Conservation (phyloP, 2,329 filamentous ascomycete species). For the Camillea tinctor region DNA sequence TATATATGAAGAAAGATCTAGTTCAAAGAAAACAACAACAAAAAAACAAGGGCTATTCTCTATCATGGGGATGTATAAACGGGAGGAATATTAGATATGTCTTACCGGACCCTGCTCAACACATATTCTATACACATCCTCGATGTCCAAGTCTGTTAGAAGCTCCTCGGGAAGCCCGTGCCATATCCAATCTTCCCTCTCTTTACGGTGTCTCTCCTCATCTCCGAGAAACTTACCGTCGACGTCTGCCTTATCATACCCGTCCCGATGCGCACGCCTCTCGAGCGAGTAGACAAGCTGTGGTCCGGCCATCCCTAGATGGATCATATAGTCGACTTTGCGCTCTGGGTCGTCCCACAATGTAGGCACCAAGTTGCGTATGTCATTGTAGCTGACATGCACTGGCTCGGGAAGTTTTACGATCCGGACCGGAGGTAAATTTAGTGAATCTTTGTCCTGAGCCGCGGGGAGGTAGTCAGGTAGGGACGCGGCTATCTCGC, state of each 20-base stretch:
- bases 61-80: background rate
- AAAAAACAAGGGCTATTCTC: constrained; percentile 3
- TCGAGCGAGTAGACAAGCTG: constrained; percentile 68
- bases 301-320: constrained; percentile 77
- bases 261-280: constrained; percentile 66
- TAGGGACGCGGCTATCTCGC: constrained; percentile 71
- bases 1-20: background rate
- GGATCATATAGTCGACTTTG: constrained; percentile 62
- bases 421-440: constrained; percentile 55
- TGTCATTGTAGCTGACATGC: constrained; percentile 67
- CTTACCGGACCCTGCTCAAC: constrained; percentile 48
- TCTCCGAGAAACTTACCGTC: constrained; percentile 60
- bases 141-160: constrained; percentile 54
- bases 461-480: constrained; percentile 60
- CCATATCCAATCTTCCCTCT: constrained; percentile 53
- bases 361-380: constrained; percentile 61
- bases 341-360: constrained; percentile 53
- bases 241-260: constrained; percentile 70
- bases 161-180: constrained; percentile 54
- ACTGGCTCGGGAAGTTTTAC: constrained; percentile 65
- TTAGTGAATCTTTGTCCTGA: constrained; percentile 39
- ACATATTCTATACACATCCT: constrained; percentile 58
- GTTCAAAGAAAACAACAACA: background rate
- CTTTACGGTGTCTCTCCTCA: constrained; percentile 36
- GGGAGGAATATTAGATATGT: constrained; percentile 4